phyloP scores from a whole-genome alignment of 2,329 filamentous ascomycete genomes.

The Botrytis sinoallii region DNA sequence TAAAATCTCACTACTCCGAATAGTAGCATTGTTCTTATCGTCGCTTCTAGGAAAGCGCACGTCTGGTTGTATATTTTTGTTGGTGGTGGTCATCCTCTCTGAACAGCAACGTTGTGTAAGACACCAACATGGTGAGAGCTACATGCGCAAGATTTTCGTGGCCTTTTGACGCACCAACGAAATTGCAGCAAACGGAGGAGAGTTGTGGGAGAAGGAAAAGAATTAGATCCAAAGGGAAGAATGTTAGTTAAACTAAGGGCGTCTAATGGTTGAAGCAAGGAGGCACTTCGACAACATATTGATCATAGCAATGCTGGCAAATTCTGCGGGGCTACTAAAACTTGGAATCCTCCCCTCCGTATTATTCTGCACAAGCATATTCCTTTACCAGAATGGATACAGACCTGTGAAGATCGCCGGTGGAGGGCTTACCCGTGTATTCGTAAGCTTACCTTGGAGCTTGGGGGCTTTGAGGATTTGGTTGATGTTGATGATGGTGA shows the following conservation, averaged over 20 bases:
- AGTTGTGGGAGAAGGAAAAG: neutral
- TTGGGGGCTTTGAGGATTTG: neutral
- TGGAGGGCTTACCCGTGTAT: neutral
- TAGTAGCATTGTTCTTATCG: neutral
- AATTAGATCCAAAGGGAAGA: neutral
- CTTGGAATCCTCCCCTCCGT: neutral
- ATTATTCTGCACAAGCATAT: neutral
- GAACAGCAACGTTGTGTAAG: neutral
- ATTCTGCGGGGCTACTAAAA: neutral
- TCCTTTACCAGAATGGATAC: neutral
- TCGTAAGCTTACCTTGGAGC: neutral
- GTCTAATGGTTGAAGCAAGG: neutral
- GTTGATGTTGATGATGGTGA: neutral
- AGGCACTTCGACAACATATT: neutral
- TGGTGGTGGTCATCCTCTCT: conserved; percentile 1
- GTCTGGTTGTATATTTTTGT: neutral
- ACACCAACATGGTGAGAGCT: neutral
- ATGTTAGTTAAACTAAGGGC: neutral
- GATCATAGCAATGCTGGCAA: conserved; percentile 6
- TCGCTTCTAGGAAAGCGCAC: neutral
- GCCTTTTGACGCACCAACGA: neutral
- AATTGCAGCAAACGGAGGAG: neutral
- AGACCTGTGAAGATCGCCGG: neutral
- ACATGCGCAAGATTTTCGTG: neutral
- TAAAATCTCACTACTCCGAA: neutral